A percentile compares a stretch with the other conserved stretches of the same genome.
phyloP scores from a whole-genome alignment of 495 filamentous ascomycete species.

The Trichoderma parareesei region DNA sequence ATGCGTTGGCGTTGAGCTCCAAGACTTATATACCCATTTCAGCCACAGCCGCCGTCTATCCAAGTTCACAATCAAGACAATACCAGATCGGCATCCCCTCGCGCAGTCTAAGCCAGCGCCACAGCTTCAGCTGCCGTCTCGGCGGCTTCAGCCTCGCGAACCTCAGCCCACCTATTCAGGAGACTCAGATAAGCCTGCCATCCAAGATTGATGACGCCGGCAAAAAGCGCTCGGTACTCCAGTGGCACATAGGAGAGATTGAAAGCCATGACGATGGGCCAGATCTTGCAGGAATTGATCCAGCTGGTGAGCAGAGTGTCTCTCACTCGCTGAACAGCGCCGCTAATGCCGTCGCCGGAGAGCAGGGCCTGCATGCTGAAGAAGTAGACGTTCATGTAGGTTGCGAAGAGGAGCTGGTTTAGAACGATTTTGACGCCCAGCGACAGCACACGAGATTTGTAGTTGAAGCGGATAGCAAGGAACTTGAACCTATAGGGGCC shows the following conservation, averaged over 20 bases:
- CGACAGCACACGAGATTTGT: conserved; percentile 58
- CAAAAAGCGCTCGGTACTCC: conserved; percentile 71
- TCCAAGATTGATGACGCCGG: conserved; percentile 67
- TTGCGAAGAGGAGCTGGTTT: conserved; percentile 77
- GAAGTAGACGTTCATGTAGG: conserved; percentile 85
- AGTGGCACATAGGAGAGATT: conserved; percentile 76
- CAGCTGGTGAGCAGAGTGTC: conserved; percentile 70
- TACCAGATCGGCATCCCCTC: background rate
- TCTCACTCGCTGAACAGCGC: conserved; percentile 61
- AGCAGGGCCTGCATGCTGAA: conserved; percentile 72
- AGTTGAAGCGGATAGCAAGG: conserved; percentile 75
- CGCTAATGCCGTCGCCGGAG: conserved; percentile 48
- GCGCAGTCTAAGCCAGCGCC: background rate
- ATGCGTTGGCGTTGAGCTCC: background rate
- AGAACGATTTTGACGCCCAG: conserved; percentile 68
- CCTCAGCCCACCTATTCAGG: conserved; percentile 67
- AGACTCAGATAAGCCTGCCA: conserved; percentile 89
- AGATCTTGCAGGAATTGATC: conserved; percentile 76
- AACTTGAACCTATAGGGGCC: conserved; percentile 62
- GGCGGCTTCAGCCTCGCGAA: background rate
- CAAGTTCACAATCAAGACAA: background rate
- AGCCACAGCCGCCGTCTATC: background rate
- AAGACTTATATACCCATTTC: background rate
- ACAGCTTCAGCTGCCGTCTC: background rate
- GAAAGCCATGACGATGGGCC: conserved; percentile 83